These are phyloP conservation scores for Gossypium herbaceum DNA, from an alignment of 345 rosid species.

Conservation along the genomic window DNA sequence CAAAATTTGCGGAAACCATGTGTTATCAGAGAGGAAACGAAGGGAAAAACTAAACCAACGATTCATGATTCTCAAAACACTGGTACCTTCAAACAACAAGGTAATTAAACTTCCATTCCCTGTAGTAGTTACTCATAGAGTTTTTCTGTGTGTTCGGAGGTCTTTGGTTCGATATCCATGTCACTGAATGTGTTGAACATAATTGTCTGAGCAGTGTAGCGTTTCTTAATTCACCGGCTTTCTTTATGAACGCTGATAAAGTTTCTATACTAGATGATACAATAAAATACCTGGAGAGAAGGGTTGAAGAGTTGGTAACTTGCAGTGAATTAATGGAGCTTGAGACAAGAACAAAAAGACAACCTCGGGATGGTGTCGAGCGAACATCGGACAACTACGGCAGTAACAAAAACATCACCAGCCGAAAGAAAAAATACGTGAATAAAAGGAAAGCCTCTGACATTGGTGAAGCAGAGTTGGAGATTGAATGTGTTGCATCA, in stretches of 20 bases:
- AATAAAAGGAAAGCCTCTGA: constrained; percentile 61
- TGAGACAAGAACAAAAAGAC: constrained; percentile 40
- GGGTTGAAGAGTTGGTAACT: constrained; percentile 64
- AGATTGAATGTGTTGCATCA: constrained; percentile 26
- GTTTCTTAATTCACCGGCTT: too few relatives aligned
- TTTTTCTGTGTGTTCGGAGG: too few relatives aligned
- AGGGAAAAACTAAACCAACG: constrained; percentile 51
- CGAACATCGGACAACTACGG: constrained; percentile 54
- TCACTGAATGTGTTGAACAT: too few relatives aligned
- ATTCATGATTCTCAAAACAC: constrained; percentile 51
- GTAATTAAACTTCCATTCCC: constrained; percentile 32
- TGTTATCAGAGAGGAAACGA: constrained; percentile 40
- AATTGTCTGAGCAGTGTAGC: too few relatives aligned
- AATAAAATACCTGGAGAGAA: constrained; percentile 58
- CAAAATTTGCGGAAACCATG: constrained; percentile 36
- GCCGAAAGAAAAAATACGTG: constrained; percentile 21
- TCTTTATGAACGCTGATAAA: constrained; percentile 54
- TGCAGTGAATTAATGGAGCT: constrained; percentile 31
- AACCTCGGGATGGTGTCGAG: constrained; percentile 48
- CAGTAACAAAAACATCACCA: constrained; percentile 16
- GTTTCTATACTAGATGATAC: constrained; percentile 75
- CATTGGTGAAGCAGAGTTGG: constrained; percentile 31
- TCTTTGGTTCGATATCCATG: too few relatives aligned
- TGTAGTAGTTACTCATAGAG: background rate
- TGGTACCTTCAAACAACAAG: constrained; percentile 61